Conservation (phyloP, 2,329 filamentous ascomycete species). For the Helicocarpus griseus region DNA sequence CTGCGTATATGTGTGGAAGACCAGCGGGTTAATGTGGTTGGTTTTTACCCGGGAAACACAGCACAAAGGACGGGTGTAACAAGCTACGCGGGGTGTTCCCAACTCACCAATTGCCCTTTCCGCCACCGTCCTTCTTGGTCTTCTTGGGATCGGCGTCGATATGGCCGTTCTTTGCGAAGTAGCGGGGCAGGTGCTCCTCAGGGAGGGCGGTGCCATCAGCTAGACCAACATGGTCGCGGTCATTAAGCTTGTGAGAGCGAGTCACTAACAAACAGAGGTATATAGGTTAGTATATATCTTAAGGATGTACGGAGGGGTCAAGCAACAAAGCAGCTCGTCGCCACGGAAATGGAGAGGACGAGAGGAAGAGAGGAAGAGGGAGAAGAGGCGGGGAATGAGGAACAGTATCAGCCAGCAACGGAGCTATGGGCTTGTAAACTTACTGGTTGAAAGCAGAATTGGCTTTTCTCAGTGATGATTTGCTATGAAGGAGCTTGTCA, state of each 20-base stretch:
- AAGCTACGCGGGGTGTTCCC: background rate
- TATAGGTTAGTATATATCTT: background rate
- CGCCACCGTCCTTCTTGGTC: constrained; percentile 91
- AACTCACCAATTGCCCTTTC: constrained; percentile 85
- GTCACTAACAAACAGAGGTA: constrained; percentile 58
- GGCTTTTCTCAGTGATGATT: no score
- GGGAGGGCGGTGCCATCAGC: constrained; percentile 62
- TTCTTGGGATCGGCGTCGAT: constrained; percentile 78
- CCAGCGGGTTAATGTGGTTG: no score
- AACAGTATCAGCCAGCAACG: no score
- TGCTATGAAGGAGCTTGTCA: no score
- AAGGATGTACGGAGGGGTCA: background rate
- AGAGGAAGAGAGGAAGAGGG: no score
- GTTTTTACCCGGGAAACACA: background rate
- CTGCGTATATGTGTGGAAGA: no score
- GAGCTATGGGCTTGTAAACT: no score
- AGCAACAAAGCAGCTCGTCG: background rate
- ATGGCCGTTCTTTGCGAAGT: constrained; percentile 82
- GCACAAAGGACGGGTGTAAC: background rate
- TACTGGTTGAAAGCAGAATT: no score
- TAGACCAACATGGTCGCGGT: constrained; percentile 76
- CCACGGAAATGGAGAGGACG: no score
- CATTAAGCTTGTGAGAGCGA: constrained; percentile 91
- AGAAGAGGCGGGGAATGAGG: no score
- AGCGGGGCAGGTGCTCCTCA: constrained; percentile 73